A percentile compares a stretch with the other conserved stretches of the same genome.
phyloP scores from a whole-genome alignment of 176 grass and related monocot genomes.

The Elaeis guineensis region DNA sequence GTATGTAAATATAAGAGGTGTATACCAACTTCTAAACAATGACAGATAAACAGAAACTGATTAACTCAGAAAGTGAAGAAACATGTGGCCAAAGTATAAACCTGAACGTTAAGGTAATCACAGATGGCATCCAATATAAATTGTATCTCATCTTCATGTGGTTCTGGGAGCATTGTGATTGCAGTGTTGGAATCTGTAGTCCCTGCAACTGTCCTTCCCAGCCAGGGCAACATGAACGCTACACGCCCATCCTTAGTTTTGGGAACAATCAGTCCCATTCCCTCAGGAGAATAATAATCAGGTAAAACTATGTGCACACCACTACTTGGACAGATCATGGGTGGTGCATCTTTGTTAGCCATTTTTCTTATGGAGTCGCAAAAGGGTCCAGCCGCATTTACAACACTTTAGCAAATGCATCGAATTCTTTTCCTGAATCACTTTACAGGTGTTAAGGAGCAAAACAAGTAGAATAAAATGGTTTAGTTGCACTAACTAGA shows the following conservation, averaged over 20 bases:
- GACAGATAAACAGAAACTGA: neutral
- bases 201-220: slow-evolving; percentile 76
- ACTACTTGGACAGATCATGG: slow-evolving; percentile 80
- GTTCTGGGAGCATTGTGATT: slow-evolving; percentile 95
- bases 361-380: slow-evolving; percentile 88
- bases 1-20: too few relatives aligned
- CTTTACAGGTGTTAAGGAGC: slow-evolving; percentile 15
- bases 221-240: slow-evolving; percentile 95
- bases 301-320: slow-evolving; percentile 94
- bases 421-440: slow-evolving; percentile 62
- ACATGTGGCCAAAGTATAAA: slow-evolving; percentile 22
- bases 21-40: too few relatives aligned
- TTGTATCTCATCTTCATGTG: slow-evolving; percentile 98
- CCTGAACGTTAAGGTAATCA: slow-evolving; percentile 94
- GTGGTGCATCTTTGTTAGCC: slow-evolving; percentile 47
- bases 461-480: neutral
- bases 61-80: slow-evolving; percentile 1
- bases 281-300: slow-evolving; percentile 92
- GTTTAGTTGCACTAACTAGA: too few relatives aligned
- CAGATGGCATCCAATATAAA: slow-evolving; percentile 93
- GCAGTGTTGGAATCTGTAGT: slow-evolving; percentile 71
- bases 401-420: slow-evolving; percentile 67
- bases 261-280: slow-evolving; percentile 90
- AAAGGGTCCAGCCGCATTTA: slow-evolving; percentile 85
- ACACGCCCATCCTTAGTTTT: slow-evolving; percentile 99